Evolutionary conservation across 2,329 filamentous ascomycete species (phyloP), one percentile per base, ranked within the genome.

Genomic region (Talaromyces funiculosus): DNA sequence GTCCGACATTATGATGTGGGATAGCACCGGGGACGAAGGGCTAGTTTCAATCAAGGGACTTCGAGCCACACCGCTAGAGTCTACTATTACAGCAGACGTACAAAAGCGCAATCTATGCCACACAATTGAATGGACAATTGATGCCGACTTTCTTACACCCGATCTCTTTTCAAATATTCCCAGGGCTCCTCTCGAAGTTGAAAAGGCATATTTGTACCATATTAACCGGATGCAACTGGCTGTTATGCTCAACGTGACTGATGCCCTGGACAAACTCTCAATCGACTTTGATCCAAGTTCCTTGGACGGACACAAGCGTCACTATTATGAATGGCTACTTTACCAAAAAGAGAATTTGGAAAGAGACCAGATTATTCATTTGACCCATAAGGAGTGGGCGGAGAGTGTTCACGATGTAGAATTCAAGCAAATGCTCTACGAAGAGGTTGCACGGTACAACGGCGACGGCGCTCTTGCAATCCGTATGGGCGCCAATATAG

Each of bases 401-500:
- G 63, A 61, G 5, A 62, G 64, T 37, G 57, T 60, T 9, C 35
- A 64, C 8, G 60, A 73, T 45, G 6, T 38, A 3, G 31, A 58
- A 16, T 40, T 69, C 3, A 73, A 69, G 51, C 31, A 67, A 37
- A 26, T 61, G 1, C 63, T 74, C 12, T 69, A 64, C 22, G 26
- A 61, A 2, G 61, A 66, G 20, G 62, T 72, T 3, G 65, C 65
- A 56, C 40, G 29, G 0, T 65, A 67, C 37, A 69, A 66, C 53
- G 65, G 65, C 2, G 68, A 73, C 35, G 72, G 73, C 3, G 68
- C 67, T 14, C 66, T 75, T 18, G 64, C 66, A 3, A 60, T 69
- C 12, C 68, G 71, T 14, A 68, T 73, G 62, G 73, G 73, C 0
- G 58, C 64, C 3, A 69, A 72, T n/a, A 71, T 74, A 42, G 66